These are phyloP conservation scores for Dendrobium officinale DNA, from an alignment of 106 monocot genomes.

Conservation along the genomic window DNA sequence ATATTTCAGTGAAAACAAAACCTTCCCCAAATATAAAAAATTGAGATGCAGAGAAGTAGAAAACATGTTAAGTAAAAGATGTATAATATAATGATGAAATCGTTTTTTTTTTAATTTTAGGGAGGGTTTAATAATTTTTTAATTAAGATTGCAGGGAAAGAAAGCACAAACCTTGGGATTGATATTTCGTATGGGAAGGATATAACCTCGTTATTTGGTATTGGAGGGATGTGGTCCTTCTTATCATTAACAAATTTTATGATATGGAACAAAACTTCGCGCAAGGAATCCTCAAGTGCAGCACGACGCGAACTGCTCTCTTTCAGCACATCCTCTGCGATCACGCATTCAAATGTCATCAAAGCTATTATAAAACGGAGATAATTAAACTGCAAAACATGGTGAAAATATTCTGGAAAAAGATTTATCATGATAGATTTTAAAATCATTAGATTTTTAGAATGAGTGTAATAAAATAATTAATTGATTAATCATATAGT, in stretches of 20 bases:
- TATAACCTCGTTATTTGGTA: slow-evolving; percentile 62
- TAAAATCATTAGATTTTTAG: no score
- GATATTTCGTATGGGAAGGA: slow-evolving; percentile 90
- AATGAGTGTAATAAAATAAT: no score
- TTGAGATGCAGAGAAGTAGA: no score
- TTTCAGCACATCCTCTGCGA: slow-evolving; percentile 33
- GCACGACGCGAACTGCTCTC: slow-evolving; percentile 53
- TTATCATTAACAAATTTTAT: slow-evolving; percentile 94
- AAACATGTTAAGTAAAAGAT: no score
- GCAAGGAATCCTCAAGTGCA: slow-evolving; percentile 63
- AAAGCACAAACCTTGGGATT: slow-evolving; percentile 59
- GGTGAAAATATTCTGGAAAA: no score
- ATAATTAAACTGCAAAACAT: no score
- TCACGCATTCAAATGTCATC: not conserved
- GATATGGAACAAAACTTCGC: slow-evolving; percentile 84
- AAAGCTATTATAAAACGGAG: not conserved
- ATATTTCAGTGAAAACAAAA: no score
- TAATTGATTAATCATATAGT: no score
- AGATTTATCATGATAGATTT: no score
- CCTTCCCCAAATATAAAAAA: no score
- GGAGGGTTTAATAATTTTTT: not conserved
- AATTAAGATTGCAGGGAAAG: not conserved
- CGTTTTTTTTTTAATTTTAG: not conserved
- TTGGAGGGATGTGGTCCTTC: slow-evolving; percentile 80
- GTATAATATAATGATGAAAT: not conserved